A percentile compares a stretch with the other conserved stretches of the same genome.
Evolutionary conservation across 257 asterid species (phyloP).

Genomic region (Gentiana macrophylla): DNA sequence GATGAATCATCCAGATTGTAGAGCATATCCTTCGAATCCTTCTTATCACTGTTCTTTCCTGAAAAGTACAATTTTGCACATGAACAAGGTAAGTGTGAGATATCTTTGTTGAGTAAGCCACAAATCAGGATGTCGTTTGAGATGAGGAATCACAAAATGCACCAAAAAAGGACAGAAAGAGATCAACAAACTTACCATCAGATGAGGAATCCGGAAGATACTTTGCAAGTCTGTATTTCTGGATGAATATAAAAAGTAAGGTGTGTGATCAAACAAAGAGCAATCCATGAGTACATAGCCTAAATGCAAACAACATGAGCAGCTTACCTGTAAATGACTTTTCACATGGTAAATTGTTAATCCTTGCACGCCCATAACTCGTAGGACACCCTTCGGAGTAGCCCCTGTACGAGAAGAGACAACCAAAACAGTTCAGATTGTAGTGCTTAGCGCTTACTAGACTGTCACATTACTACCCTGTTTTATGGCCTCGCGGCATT

Average conservation of each 20-base stretch:
- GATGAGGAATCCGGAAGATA: constrained; percentile 92
- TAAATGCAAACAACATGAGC: constrained; percentile 3
- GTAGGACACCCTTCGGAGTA: constrained; percentile 95
- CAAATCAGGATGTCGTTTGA: background rate
- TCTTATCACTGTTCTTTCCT: constrained; percentile 82
- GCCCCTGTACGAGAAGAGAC: constrained; percentile 54
- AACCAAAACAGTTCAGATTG: constrained; percentile 10
- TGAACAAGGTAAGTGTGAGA: constrained; percentile 9
- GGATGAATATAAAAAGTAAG: constrained; percentile 19
- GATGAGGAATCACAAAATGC: background rate
- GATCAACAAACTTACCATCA: constrained; percentile 58
- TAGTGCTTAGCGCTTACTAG: background rate
- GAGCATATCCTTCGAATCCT: constrained; percentile 71
- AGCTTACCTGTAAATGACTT: constrained; percentile 90
- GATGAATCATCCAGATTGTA: constrained; percentile 82
- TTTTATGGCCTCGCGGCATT: too few species aligned
- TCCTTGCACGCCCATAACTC: constrained; percentile 98
- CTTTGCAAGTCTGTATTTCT: constrained; percentile 99
- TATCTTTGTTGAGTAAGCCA: background rate
- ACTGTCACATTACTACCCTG: too few species aligned
- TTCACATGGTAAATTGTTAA: constrained; percentile 95
- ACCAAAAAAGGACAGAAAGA: constrained; percentile 1
- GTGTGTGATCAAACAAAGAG: constrained; percentile 12
- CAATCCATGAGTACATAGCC: constrained; percentile 6
- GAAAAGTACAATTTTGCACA: constrained; percentile 13